A percentile compares a stretch with the other conserved stretches of the same genome.
Evolutionary conservation across 495 filamentous ascomycete genomes (phyloP).

Genomic region (Penicillium longicatenatum): DNA sequence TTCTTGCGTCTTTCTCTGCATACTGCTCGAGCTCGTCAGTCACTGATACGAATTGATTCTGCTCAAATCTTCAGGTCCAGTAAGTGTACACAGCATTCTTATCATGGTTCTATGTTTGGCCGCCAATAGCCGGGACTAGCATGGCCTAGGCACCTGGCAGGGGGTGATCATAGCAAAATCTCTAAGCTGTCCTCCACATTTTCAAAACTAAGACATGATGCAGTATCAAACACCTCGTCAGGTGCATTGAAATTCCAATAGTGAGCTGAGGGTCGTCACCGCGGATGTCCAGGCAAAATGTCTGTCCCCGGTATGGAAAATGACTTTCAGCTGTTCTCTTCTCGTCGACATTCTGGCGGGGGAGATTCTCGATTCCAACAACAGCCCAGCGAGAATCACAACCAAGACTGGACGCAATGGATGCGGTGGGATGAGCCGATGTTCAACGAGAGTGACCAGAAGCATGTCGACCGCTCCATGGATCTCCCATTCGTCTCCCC

Average conservation of each 20-base stretch:
- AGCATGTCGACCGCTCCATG: slow-evolving; percentile 26
- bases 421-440: slow-evolving; percentile 53
- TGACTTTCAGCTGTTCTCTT: slow-evolving; percentile 47
- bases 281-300: slow-evolving; percentile 25
- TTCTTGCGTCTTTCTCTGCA: slow-evolving; percentile 6
- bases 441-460: slow-evolving; percentile 29
- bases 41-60: not conserved
- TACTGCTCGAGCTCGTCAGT: not conserved
- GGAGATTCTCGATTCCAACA: slow-evolving; percentile 26
- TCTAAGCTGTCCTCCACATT: not conserved
- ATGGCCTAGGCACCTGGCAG: not conserved
- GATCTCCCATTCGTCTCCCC: slow-evolving; percentile 36
- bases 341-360: slow-evolving; percentile 26
- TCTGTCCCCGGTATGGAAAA: slow-evolving; percentile 35
- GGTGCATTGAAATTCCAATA: not conserved
- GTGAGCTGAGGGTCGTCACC: slow-evolving; percentile 20
- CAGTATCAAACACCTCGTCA: not conserved
- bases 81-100: not conserved
- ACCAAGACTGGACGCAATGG: slow-evolving; percentile 52
- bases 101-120: not conserved
- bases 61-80: not conserved
- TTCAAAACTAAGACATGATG: slow-evolving; percentile 8
- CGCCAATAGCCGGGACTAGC: not conserved
- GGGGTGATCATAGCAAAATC: not conserved
- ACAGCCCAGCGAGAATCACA: slow-evolving; percentile 29